Evolutionary conservation across 495 filamentous ascomycete species (phyloP).

Genomic region (Hamigera avellanea): DNA sequence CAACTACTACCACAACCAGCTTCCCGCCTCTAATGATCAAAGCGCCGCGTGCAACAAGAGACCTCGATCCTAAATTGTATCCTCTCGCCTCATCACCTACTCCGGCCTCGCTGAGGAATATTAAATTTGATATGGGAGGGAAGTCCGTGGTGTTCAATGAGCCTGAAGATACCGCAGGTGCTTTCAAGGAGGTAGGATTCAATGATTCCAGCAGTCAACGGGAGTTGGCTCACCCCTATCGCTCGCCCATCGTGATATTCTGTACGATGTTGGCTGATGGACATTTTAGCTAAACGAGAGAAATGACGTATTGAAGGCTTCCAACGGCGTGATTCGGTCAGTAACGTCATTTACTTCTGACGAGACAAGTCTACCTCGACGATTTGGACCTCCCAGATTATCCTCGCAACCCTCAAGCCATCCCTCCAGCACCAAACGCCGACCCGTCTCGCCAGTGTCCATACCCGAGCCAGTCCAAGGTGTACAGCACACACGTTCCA

Average conservation of each 20-base stretch:
- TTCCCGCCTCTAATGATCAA: slow-evolving; percentile 76
- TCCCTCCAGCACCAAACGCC: slow-evolving; percentile 26
- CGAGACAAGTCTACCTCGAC: slow-evolving; percentile 15
- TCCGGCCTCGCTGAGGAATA: slow-evolving; percentile 57
- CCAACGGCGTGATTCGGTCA: slow-evolving; percentile 44
- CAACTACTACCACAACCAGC: slow-evolving; percentile 81
- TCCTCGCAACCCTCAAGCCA: slow-evolving; percentile 17
- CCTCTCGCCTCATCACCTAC: slow-evolving; percentile 76
- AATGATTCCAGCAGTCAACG: no score
- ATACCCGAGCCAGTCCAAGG: slow-evolving; percentile 45
- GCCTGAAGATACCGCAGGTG: slow-evolving; percentile 44
- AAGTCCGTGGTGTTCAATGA: slow-evolving; percentile 55
- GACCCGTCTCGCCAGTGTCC: slow-evolving; percentile 46
- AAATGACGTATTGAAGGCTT: slow-evolving; percentile 35
- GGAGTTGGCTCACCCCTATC: no score
- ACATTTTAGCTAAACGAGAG: slow-evolving; percentile 34
- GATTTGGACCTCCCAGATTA: slow-evolving; percentile 13
- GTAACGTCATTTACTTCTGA: slow-evolving; percentile 29
- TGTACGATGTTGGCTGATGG: neutral
- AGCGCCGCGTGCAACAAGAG: slow-evolving; percentile 57
- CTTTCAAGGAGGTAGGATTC: slow-evolving; percentile 47
- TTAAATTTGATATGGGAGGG: slow-evolving; percentile 62
- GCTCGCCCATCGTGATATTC: slow-evolving; percentile 1
- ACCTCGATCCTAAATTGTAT: slow-evolving; percentile 79
- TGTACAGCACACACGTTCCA: slow-evolving; percentile 16